phyloP scores from a whole-genome alignment of 306 rosid genomes.

The Amphicarpaea edgeworthii region DNA sequence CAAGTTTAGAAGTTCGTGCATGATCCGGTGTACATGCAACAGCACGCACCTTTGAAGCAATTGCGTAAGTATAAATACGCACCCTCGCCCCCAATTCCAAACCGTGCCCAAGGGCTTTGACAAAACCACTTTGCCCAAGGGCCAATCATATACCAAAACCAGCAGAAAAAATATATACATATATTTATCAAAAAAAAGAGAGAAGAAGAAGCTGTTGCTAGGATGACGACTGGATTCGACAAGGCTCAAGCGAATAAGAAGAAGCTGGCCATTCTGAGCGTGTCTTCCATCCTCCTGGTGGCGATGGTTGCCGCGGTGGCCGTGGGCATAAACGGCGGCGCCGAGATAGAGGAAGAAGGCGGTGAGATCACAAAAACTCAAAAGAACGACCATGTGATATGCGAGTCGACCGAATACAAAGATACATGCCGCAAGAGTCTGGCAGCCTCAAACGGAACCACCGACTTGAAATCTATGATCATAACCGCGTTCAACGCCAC shows the following conservation, averaged over 20 bases:
- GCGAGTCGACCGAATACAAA: conserved; percentile 64
- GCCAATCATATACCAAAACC: background rate
- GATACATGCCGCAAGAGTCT: conserved; percentile 61
- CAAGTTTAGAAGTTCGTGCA: conserved; percentile 25
- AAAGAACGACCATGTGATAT: conserved; percentile 54
- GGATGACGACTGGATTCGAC: conserved; percentile 22
- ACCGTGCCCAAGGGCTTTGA: conserved; percentile 37
- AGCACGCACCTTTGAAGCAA: background rate
- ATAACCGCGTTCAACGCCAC: conserved; percentile 57
- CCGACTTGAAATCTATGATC: conserved; percentile 66
- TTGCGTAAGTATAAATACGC: conserved; percentile 46
- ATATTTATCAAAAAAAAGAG: too few relatives aligned
- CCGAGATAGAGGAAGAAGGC: accelerated
- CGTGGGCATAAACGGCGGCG: conserved; percentile 8
- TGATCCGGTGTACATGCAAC: background rate
- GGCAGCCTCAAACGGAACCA: conserved; percentile 26
- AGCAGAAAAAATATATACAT: background rate
- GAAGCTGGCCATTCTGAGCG: conserved; percentile 40
- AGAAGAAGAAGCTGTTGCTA: background rate
- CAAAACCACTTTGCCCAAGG: conserved; percentile 22
- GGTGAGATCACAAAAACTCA: conserved; percentile 31
- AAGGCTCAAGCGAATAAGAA: conserved; percentile 37
- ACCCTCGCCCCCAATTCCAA: background rate
- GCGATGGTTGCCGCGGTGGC: conserved; percentile 52
- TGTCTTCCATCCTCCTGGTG: conserved; percentile 47